phyloP scores from a whole-genome alignment of 2,329 filamentous ascomycete species.

The Gremmenia infestans region DNA sequence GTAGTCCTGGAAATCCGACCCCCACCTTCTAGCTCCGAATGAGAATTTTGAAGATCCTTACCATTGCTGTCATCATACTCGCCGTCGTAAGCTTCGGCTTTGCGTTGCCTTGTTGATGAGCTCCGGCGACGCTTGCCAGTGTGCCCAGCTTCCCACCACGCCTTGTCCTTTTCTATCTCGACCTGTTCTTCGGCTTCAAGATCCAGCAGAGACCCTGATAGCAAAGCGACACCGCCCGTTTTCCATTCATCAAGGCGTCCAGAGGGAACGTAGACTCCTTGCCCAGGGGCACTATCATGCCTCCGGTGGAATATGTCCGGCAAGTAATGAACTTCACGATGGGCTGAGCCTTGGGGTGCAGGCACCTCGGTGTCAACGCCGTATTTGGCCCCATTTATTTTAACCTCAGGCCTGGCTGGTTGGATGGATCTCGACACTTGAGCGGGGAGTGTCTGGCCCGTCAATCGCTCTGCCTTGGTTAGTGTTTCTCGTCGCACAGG shows the following conservation, averaged over 20 bases:
- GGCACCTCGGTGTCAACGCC: constrained; percentile 4
- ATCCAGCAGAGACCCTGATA: constrained; percentile 56
- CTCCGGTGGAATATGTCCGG: constrained; percentile 28
- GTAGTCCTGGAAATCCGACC: constrained; percentile 9
- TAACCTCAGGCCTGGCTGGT: constrained; percentile 15
- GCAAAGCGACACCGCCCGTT: constrained; percentile 57
- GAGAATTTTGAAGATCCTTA: constrained; percentile 31
- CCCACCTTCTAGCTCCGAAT: constrained; percentile 11
- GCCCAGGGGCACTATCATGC: constrained; percentile 36
- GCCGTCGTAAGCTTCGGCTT: constrained; percentile 60
- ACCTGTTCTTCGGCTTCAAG: constrained; percentile 40
- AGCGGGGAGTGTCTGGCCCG: constrained; percentile 17
- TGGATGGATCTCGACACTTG: constrained; percentile 5
- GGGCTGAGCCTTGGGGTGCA: constrained; percentile 9
- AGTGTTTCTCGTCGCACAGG: constrained; percentile 25
- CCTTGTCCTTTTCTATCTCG: constrained; percentile 46
- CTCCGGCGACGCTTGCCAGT: constrained; percentile 38
- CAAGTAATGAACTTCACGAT: constrained; percentile 23
- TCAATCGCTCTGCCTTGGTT: constrained; percentile 28
- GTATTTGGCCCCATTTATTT: constrained; percentile 22
- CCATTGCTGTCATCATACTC: constrained; percentile 61
- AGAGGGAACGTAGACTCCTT: constrained; percentile 54
- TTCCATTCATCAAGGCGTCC: constrained; percentile 69
- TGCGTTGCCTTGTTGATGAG: constrained; percentile 33
- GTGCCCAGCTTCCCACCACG: constrained; percentile 72